Conservation (phyloP, 73 alveolate species). For the Paramecium primaurelia region DNA sequence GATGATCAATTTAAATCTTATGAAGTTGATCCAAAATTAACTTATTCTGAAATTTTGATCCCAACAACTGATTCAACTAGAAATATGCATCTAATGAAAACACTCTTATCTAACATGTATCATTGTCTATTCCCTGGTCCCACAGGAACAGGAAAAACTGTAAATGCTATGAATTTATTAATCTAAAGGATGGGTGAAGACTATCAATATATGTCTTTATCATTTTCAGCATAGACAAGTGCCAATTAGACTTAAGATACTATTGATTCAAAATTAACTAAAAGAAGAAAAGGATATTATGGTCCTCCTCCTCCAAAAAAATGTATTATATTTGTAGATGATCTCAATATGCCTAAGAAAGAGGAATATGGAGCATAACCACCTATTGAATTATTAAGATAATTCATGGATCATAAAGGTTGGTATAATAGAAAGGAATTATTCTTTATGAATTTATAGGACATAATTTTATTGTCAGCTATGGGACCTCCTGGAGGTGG, state of each 20-base stretch:
- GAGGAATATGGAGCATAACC: slow-evolving; percentile 98
- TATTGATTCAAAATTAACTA: slow-evolving; percentile 52
- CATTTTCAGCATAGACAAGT: slow-evolving; percentile 99
- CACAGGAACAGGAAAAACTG: slow-evolving; percentile 99
- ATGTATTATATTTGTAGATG: slow-evolving; percentile 81
- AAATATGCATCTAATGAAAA: slow-evolving; percentile 88
- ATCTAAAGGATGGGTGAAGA: slow-evolving; percentile 86
- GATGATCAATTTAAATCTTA: slow-evolving; percentile 73
- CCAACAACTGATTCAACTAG: slow-evolving; percentile 98
- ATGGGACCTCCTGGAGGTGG: slow-evolving; percentile 99
- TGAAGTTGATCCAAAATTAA: slow-evolving; percentile 54
- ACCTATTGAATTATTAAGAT: slow-evolving; percentile 94
- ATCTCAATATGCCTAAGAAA: slow-evolving; percentile 95
- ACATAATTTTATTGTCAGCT: slow-evolving; percentile 80
- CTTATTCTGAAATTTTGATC: slow-evolving; percentile 91
- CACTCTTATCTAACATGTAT: slow-evolving; percentile 79
- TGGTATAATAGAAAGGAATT: slow-evolving; percentile 87
- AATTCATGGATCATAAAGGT: slow-evolving; percentile 89
- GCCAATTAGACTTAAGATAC: slow-evolving; percentile 86
- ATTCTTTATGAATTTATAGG: slow-evolving; percentile 84
- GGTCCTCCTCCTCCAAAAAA: slow-evolving; percentile 94
- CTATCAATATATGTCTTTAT: slow-evolving; percentile 76
- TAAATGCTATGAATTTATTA: slow-evolving; percentile 60
- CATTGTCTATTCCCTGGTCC: slow-evolving; percentile 98
- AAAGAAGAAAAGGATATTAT: slow-evolving; percentile 92